Evolutionary conservation across 148 eudicot genomes (phyloP), one percentile per base, ranked within the genome.

Genomic region (Rhododendron vialii): DNA sequence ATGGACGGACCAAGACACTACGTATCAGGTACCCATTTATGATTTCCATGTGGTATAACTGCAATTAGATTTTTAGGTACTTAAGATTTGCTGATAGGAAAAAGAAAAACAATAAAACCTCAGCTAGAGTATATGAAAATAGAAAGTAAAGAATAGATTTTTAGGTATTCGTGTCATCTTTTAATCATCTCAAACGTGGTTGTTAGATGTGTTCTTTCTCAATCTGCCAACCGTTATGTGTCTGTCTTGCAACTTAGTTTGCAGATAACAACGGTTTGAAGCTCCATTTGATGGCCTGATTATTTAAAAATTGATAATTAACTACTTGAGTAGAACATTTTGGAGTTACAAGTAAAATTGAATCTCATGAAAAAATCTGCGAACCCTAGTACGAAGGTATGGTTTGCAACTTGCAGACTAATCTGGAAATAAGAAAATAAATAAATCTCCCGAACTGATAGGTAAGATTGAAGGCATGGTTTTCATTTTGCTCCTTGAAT

Each of bases 1-100:
- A 47, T 95, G 95, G 95, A 48, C 84, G 30, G 98, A 94, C 84
- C 96, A 94, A 86, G 86, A 86, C 85, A 93, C 95, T 69, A 95
- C 98, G 78, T 92, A 87, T 86, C 98, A 95, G 98, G 99, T 93
- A 84, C 30, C n/a, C 8, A 53, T 82, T 87, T 81, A 10, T 71
- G 35, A 81, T 73, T 73, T 81, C 81, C 57, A 17, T 55, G 53
- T 51, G 71, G 26, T 73, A 50, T 67, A 22, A 38, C 50, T 51
- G 75, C 26, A 73, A 67, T 45, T 50, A 33, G 61, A 55, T 69
- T 47, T 71, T 45, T 14, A 47, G 55, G 57, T 43, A n/a, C 77
- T 63, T 33, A 30, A 33, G 30, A 65, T n/a, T 65, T n/a, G 71
- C 71, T 47, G 50, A 47, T 47, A 1, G 50, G 50, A 9, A 47